Evolutionary conservation across 371 early-diverging fungal species (phyloP).

Genomic region (Mortierella sp.): DNA sequence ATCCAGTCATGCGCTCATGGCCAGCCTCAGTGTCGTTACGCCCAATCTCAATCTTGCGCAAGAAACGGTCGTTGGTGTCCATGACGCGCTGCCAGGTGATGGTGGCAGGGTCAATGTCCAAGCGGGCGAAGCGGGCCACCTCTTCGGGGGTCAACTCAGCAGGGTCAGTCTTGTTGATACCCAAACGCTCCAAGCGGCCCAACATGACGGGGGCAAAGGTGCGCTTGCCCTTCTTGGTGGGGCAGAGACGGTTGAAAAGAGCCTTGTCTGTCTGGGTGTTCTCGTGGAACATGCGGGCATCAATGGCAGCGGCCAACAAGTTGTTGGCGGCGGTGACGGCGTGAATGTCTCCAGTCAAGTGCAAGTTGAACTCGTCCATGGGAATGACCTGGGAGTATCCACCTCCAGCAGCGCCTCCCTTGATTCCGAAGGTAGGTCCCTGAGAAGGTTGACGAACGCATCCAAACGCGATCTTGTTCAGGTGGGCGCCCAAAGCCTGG

Average conservation of each 20-base stretch:
- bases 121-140: conserved; percentile 80
- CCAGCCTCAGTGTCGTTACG: conserved; percentile 91
- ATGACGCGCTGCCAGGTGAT: conserved; percentile 97
- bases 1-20: conserved; percentile 89
- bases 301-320: conserved; percentile 96
- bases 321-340: conserved; percentile 98
- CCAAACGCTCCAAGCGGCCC: conserved; percentile 85
- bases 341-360: conserved; percentile 98
- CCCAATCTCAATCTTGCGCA: conserved; percentile 92
- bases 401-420: conserved; percentile 98
- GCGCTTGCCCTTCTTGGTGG: conserved; percentile 86
- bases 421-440: conserved; percentile 98
- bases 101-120: conserved; percentile 93
- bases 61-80: conserved; percentile 96
- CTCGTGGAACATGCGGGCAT: conserved; percentile 98
- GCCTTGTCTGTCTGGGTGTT: conserved; percentile 89
- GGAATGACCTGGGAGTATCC: conserved; percentile 98
- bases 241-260: conserved; percentile 92
- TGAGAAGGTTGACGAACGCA: conserved; percentile 98
- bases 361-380: conserved; percentile 98
- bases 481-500: conserved; percentile 95
- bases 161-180: conserved; percentile 88
- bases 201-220: conserved; percentile 89
- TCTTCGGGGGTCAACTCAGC: conserved; percentile 86
- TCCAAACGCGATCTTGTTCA: conserved; percentile 89